A percentile compares a stretch with the other conserved stretches of the same genome.
Conservation (phyloP, 108 stramenopile species). For the Cyclotella baltica region DNA sequence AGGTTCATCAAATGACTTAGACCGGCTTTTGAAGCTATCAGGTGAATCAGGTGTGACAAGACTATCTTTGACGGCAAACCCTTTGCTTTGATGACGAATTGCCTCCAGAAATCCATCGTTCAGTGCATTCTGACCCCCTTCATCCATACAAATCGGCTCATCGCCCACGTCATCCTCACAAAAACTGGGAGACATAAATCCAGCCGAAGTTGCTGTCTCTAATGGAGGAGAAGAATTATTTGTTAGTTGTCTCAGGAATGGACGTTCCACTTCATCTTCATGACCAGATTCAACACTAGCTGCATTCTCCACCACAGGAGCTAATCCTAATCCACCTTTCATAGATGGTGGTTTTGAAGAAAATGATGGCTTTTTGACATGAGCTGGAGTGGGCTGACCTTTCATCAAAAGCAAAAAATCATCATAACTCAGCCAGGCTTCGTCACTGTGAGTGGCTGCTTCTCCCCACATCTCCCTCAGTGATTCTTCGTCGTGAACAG, state of each 20-base stretch:
- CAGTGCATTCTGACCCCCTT: constrained; percentile 33
- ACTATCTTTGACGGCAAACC: constrained; percentile 36
- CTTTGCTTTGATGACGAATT: constrained; percentile 36
- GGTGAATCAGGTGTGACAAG: constrained; percentile 17
- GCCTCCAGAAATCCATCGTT: constrained; percentile 49
- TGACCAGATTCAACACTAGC: background rate
- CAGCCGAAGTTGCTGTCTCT: background rate
- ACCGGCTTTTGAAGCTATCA: constrained; percentile 20
- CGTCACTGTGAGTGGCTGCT: constrained; percentile 45
- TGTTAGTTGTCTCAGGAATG: background rate
- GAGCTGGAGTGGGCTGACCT: constrained; percentile 57
- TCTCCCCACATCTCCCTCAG: constrained; percentile 69
- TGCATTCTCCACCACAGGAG: constrained; percentile 29
- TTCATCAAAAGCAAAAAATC: constrained; percentile 72
- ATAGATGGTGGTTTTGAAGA: background rate
- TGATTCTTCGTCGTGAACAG: constrained; percentile 61
- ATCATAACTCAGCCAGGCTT: constrained; percentile 61
- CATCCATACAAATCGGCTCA: constrained; percentile 45
- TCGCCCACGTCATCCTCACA: constrained; percentile 26
- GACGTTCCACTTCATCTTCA: constrained; percentile 2
- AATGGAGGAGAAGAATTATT: constrained; percentile 3
- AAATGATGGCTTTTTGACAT: constrained; percentile 16
- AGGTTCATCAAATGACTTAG: constrained; percentile 44
- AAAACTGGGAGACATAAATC: constrained; percentile 43
- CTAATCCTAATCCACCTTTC: constrained; percentile 6